Evolutionary conservation across 73 alveolate genomes (phyloP).

Genomic region (Tetrahymena malaccensis): DNA sequence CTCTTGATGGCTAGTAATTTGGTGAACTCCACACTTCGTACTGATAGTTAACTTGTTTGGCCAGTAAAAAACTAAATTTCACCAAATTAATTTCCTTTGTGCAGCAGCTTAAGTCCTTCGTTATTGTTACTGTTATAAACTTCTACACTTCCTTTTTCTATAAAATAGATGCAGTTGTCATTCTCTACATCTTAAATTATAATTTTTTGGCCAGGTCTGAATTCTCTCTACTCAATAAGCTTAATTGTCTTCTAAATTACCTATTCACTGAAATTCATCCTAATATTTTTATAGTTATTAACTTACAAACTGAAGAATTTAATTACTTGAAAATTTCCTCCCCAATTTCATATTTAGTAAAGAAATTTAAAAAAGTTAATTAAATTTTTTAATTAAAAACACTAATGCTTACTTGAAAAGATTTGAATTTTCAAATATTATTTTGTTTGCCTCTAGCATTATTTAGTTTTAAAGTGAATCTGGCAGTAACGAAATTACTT

Average conservation of each 20-base stretch:
- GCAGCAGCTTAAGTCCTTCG: neutral
- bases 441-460: neutral
- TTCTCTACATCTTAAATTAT: neutral
- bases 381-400: no score
- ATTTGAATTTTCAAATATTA: neutral
- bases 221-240: neutral
- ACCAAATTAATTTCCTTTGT: neutral
- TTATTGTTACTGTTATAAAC: neutral
- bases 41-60: neutral
- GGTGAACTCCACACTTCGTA: neutral
- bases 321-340: neutral
- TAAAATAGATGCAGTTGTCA: neutral
- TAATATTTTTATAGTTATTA: no score
- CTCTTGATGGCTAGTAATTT: neutral
- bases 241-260: neutral
- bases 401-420: neutral
- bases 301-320: no score
- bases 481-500: conserved; percentile 9
- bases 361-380: no score
- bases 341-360: neutral
- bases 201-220: neutral
- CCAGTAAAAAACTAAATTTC: neutral
- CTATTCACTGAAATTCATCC: neutral
- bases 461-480: conserved; percentile 5
- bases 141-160: neutral